Base-by-base conservation (phyloP, 768 basidiomycete species). In the Sarcomyxa edulis region DNA sequence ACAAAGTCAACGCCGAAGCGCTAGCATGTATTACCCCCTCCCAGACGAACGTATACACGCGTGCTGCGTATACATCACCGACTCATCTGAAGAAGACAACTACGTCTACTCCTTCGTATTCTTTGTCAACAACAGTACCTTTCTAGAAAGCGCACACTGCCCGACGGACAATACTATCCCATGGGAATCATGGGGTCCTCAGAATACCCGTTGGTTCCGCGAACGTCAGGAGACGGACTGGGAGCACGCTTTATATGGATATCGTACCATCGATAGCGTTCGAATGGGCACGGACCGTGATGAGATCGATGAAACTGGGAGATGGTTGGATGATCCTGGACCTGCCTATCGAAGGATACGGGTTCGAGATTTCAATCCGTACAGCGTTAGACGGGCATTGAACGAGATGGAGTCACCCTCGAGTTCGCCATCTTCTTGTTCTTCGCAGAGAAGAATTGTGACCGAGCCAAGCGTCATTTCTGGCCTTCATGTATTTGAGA, bases 161-260 rank as follows among this genome's bases (percentile, higher is more conserved):
- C 49, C 36, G 20, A 32, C 29, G 15, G 28, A 46, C 29, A 47
- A 44, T 14, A 45, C 52, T 18, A 50, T 74, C 22, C 61, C 68
- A 3, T 76, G 74, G 73, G 60, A 66, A 7, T 55, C 58, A 14
- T 76, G 76, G 75, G 76, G 74, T 10, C 71, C 71, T 2, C 50
- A 54, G 23, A 67, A 59, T 46, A 75, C 74, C 7, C 67, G 74
- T 8, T 76, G 76, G 74, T 76, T 76, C 45, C 60, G 64, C 38
- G 72, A 74, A 46, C 57, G 57, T 34, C 48, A 70, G 29, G 68
- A 61, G 48, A 72, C 69, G 5, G 72, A 78, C 48, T 75, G 73
- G 74, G 71, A 76, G 50, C 69, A 74, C 45, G 69, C 73, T n/a
- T 60, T 74, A 19, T 71, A 71, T 47, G 76, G 75, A 5, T 54